Evolutionary conservation across 306 rosid species (phyloP).

Genomic region (Malus orientalis): DNA sequence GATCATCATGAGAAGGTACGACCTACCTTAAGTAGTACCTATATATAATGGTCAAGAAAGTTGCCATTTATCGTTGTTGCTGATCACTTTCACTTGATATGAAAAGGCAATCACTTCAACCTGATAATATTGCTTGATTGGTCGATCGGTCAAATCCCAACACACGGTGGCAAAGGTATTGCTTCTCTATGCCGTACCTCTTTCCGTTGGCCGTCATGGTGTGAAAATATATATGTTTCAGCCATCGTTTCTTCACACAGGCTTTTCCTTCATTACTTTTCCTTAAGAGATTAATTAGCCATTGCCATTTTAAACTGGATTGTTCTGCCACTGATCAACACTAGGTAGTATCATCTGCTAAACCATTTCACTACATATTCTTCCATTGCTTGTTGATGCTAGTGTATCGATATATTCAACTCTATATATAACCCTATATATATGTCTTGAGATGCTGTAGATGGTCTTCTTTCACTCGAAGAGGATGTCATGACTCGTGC

Average conservation of each 20-base stretch:
- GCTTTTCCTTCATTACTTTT: not conserved
- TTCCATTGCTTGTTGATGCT: not conserved
- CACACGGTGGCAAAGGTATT: slow-evolving; percentile 27
- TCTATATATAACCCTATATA: not conserved
- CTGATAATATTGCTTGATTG: slow-evolving; percentile 15
- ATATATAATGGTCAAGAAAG: slow-evolving; percentile 34
- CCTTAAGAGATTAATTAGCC: not conserved
- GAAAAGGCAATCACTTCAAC: not conserved
- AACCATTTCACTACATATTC: not conserved
- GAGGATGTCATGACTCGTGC: not conserved
- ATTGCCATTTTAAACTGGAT: not conserved
- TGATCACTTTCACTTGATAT: slow-evolving; percentile 22
- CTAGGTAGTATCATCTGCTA: too few relatives aligned
- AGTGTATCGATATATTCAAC: not conserved
- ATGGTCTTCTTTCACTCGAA: not conserved
- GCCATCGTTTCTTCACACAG: not conserved
- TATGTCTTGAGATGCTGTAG: not conserved
- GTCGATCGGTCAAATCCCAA: slow-evolving; percentile 10
- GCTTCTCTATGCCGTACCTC: slow-evolving; percentile 35
- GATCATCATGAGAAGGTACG: slow-evolving; percentile 4
- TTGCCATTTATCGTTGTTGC: slow-evolving; percentile 14
- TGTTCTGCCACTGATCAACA: too few relatives aligned
- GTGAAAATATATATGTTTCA: not conserved
- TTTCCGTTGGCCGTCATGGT: slow-evolving; percentile 11
- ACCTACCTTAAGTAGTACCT: not conserved